Evolutionary conservation across 1,284 basidiomycete genomes (phyloP).

Genomic region (Ustilago tritici): DNA sequence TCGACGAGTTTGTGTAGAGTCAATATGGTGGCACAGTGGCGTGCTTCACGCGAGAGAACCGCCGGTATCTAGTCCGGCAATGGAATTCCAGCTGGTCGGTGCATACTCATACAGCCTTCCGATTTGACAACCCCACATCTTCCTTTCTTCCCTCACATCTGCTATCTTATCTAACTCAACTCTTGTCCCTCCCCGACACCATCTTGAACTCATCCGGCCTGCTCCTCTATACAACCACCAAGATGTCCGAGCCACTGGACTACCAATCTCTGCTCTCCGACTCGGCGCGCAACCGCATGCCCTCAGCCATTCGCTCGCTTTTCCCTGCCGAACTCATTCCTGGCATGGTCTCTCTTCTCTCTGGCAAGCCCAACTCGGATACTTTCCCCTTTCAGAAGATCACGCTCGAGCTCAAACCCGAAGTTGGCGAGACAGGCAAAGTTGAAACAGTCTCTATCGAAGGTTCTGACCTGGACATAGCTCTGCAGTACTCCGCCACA

Average conservation of each 20-base stretch:
- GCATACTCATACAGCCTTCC: neutral
- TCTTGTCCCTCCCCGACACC: neutral
- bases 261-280: slow-evolving; percentile 28
- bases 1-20: neutral
- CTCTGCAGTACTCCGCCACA: slow-evolving; percentile 75
- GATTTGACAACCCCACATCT: slow-evolving; percentile 25
- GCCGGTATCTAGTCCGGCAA: slow-evolving; percentile 37
- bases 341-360: slow-evolving; percentile 83
- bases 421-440: slow-evolving; percentile 12
- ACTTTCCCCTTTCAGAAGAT: slow-evolving; percentile 89
- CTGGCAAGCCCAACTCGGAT: slow-evolving; percentile 80
- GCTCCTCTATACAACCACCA: neutral
- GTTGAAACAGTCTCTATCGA: slow-evolving; percentile 63
- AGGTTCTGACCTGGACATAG: slow-evolving; percentile 66
- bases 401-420: slow-evolving; percentile 72
- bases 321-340: slow-evolving; percentile 82
- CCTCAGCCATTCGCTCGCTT: slow-evolving; percentile 74
- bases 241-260: slow-evolving; percentile 17
- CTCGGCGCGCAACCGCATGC: slow-evolving; percentile 47
- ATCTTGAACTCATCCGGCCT: neutral
- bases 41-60: neutral
- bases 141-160: neutral
- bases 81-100: slow-evolving; percentile 18
- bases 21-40: neutral
- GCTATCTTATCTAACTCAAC: neutral